Evolutionary conservation across 192 early-diverging fungal species (phyloP).

Genomic region (Pilaira anomala): DNA sequence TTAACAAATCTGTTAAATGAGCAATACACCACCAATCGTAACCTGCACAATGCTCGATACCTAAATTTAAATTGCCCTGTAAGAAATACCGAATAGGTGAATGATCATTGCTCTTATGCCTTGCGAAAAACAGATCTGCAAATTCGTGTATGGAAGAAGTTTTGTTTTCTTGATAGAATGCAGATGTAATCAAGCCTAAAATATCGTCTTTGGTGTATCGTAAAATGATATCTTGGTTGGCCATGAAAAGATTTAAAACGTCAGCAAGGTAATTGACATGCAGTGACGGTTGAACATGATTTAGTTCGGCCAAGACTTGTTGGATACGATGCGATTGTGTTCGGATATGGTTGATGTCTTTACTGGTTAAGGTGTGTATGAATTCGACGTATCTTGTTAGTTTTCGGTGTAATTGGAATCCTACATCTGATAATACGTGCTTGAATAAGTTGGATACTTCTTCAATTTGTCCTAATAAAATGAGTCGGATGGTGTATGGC

Average conservation of each 20-base stretch:
- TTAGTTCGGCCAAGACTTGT: too few species aligned
- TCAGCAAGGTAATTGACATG: too few species aligned
- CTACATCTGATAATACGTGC: too few species aligned
- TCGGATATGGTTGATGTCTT: too few species aligned
- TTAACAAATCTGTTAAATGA: constrained; percentile 1
- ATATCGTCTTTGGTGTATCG: not conserved
- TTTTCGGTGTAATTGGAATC: too few species aligned
- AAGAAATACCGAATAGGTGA: not conserved
- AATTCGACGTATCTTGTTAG: too few species aligned
- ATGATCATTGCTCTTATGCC: not conserved
- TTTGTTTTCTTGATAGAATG: not conserved
- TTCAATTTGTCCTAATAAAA: not conserved
- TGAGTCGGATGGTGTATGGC: not conserved
- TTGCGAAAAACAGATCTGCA: not conserved
- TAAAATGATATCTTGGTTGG: not conserved
- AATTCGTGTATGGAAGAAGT: not conserved
- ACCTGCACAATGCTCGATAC: not conserved
- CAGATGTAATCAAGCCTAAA: not conserved
- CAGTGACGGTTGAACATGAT: too few species aligned
- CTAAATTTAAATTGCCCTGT: not conserved
- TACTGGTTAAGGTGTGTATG: too few species aligned
- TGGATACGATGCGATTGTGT: too few species aligned
- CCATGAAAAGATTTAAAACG: not conserved
- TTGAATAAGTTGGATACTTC: not conserved
- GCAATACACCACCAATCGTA: constrained; percentile 11